Conservation (phyloP, 2,329 filamentous ascomycete genomes). For the Parastagonospora nodorum region DNA sequence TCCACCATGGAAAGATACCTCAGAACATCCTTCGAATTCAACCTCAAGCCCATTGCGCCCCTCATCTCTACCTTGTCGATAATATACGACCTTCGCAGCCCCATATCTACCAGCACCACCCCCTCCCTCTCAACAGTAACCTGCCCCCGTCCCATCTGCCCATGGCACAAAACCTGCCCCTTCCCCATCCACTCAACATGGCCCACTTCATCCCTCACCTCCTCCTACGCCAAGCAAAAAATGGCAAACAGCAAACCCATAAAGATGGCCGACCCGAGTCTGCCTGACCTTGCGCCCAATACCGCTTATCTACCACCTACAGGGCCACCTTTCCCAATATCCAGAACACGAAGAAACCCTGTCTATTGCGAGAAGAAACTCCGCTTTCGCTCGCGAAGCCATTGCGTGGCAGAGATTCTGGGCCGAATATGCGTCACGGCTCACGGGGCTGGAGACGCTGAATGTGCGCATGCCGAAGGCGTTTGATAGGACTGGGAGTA, state of each 20-base stretch:
- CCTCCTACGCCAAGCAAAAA: constrained; percentile 6
- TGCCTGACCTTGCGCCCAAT: background rate
- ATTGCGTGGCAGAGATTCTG: constrained; percentile 35
- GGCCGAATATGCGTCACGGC: constrained; percentile 16
- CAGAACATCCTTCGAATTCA: constrained; percentile 13
- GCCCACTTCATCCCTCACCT: background rate
- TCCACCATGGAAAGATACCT: constrained; percentile 13
- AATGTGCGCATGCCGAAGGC: constrained; percentile 27
- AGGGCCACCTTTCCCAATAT: background rate
- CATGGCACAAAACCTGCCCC: background rate
- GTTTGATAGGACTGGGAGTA: constrained; percentile 24
- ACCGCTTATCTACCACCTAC: background rate
- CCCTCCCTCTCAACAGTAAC: constrained; percentile 14
- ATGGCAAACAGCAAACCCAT: constrained; percentile 6
- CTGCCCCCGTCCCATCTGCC: background rate
- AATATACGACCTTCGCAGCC: constrained; percentile 33
- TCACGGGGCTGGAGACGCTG: constrained; percentile 19
- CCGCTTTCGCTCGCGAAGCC: constrained; percentile 27
- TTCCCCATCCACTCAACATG: background rate
- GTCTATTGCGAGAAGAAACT: constrained; percentile 13
- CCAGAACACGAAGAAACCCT: constrained; percentile 1
- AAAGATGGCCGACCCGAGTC: too few species aligned
- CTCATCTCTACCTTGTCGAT: constrained; percentile 26
- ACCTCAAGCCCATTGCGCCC: constrained; percentile 17
- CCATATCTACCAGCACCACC: constrained; percentile 14